Evolutionary conservation across 2,329 filamentous ascomycete genomes (phyloP).

Genomic region (Zasmidium cellare): DNA sequence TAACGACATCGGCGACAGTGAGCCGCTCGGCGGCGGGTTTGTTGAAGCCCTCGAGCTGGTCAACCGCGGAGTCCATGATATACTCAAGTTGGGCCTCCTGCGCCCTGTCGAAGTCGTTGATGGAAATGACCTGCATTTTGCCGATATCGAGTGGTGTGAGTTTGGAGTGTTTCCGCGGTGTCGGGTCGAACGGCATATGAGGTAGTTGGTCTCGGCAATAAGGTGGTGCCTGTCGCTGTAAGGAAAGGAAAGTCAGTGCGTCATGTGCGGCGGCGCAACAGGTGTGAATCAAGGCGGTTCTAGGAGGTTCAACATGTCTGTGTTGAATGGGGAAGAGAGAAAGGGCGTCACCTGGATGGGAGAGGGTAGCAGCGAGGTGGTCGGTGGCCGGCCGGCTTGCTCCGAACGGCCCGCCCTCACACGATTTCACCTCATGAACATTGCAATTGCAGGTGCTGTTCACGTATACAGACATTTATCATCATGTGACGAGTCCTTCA

Average conservation of each 20-base stretch:
- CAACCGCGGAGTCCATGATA: conserved; percentile 18
- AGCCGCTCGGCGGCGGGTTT: conserved; percentile 6
- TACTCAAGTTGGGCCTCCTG: conserved; percentile 11
- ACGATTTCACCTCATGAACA: neutral
- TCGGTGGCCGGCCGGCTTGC: neutral
- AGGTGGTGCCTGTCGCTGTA: neutral
- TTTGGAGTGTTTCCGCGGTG: conserved; percentile 4
- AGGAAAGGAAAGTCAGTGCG: neutral
- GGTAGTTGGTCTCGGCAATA: neutral
- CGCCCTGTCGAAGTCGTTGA: conserved; percentile 18
- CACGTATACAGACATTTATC: neutral
- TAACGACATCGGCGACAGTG: conserved; percentile 11
- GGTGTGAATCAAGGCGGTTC: neutral
- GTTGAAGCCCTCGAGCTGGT: conserved; percentile 20
- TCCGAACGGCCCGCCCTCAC: neutral
- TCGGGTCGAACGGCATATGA: conserved; percentile 2
- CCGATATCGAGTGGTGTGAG: neutral
- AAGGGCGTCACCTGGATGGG: neutral
- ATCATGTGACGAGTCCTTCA: neutral
- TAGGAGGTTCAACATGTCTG: neutral
- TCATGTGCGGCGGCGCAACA: neutral
- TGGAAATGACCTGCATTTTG: conserved; percentile 16
- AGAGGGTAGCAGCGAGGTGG: neutral
- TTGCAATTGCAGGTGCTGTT: too few relatives aligned
- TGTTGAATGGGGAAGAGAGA: neutral